A percentile compares a stretch with the other conserved stretches of the same genome.
Conservation (phyloP, 306 rosid genomes). For the Canavalia ensiformis region DNA sequence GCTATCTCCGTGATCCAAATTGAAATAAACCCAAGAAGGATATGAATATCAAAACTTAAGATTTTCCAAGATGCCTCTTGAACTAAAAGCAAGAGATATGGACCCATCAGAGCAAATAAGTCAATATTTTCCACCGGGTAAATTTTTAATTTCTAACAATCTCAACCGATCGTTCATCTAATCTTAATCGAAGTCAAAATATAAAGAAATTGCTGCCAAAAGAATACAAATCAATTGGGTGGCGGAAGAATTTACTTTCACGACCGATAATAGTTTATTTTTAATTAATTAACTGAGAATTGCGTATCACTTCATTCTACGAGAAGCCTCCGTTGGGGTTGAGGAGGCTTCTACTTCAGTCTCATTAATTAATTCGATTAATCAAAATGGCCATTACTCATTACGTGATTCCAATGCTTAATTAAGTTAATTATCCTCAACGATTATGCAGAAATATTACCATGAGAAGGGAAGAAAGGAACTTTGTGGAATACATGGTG, state of each 20-base stretch:
- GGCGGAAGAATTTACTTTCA: constrained; percentile 30
- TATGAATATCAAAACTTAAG: neutral
- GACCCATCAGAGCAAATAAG: constrained; percentile 34
- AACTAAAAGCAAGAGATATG: constrained; percentile 10
- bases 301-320: neutral
- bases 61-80: constrained; percentile 9
- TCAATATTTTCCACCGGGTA: constrained; percentile 35
- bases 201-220: neutral
- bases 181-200: constrained; percentile 14
- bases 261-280: neutral
- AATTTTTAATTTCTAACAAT: neutral
- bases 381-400: constrained; percentile 9
- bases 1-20: too few relatives aligned
- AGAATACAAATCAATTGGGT: constrained; percentile 3
- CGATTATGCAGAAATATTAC: constrained; percentile 27
- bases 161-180: constrained; percentile 18
- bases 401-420: neutral
- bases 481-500: neutral
- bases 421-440: constrained; percentile 16
- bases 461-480: constrained; percentile 1
- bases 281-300: neutral
- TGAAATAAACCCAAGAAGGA: neutral
- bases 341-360: neutral
- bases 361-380: neutral
- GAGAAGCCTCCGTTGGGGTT: too few relatives aligned